Evolutionary conservation across 768 basidiomycete genomes (phyloP), one percentile per base, ranked within the genome.

Genomic region (Auricularia cornea): DNA sequence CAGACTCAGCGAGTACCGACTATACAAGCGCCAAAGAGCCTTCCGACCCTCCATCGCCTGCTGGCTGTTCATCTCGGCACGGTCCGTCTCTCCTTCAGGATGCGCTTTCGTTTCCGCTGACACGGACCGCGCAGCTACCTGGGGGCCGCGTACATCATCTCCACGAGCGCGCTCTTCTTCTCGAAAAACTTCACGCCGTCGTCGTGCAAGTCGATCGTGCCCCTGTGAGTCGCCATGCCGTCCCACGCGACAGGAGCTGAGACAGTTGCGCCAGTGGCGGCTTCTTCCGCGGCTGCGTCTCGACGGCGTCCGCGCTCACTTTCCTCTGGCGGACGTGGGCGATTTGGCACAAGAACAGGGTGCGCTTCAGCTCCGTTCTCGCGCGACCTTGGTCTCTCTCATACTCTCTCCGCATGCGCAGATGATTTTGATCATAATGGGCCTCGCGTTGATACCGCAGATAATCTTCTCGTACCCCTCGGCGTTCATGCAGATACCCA

Each of bases 291-390:
- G 54, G 26, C 10, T 28, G 26, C 11, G 54, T 57, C 29, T 26
- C 54, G 8, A 57, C 54, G 12, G 28, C 30, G 28, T 57, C 54
- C 26, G 54, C 54, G 23, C 26, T 57, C 26, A 57, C 28, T 26
- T 57, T 57, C 54, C 54, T 57, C 12, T 57, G 54, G 54, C 54
- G 54, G 6, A 57, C 54, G 10, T 57, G 54, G 54, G 54, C 54
- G 4, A 57, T 57, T 26, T 57, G 54, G 54, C 54, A 57, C 12
- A 16, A 26, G 28, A 57, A 57, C 28, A 6, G 54, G 54, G 54
- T 57, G 20, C 30, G 54, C 30, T 8, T 16, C 16, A 20, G 12
- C 18, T 10, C 6, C 28, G 28, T 26, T 57, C 14, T n/a, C n/a
- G n/a, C n/a, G n/a, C n/a, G n/a, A n/a, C n/a, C n/a, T n/a, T n/a